Evolutionary conservation across 1,139 yeast genomes (phyloP).

Genomic region (Pichia sp.): DNA sequence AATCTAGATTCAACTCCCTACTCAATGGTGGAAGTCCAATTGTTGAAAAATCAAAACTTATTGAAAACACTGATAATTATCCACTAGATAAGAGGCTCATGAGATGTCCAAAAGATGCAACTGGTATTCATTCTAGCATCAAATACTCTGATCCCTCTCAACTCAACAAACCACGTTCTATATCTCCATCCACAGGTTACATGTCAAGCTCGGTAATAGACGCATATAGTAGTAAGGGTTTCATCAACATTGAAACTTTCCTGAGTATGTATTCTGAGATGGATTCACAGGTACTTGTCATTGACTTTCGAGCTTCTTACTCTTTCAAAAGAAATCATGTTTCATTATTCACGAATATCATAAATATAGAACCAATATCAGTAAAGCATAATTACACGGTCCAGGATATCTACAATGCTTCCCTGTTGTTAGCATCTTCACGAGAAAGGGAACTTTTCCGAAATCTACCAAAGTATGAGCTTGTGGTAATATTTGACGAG

Average conservation of each 20-base stretch:
- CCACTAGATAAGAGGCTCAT: too few species aligned
- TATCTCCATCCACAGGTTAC: slow-evolving; percentile 6
- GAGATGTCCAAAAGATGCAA: background rate
- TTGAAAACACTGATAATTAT: slow-evolving; percentile 4
- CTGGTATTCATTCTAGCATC: too few species aligned
- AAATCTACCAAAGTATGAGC: slow-evolving; percentile 42
- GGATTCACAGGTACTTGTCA: slow-evolving; percentile 32
- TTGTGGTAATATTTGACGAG: slow-evolving; percentile 48
- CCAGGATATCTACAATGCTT: slow-evolving; percentile 29
- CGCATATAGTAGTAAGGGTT: slow-evolving; percentile 1
- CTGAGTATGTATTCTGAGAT: slow-evolving; percentile 17
- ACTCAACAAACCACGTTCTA: slow-evolving; percentile 9
- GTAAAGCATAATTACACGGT: slow-evolving; percentile 31
- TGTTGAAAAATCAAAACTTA: slow-evolving; percentile 10
- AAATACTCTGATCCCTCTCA: too few species aligned
- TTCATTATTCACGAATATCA: slow-evolving; percentile 36
- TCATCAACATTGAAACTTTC: slow-evolving; percentile 19
- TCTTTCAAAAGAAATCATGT: slow-evolving; percentile 50
- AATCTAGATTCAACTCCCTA: slow-evolving; percentile 10
- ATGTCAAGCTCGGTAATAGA: slow-evolving; percentile 1
- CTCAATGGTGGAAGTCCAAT: slow-evolving; percentile 11
- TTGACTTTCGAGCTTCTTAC: slow-evolving; percentile 49
- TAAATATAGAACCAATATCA: slow-evolving; percentile 53
- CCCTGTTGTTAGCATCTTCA: slow-evolving; percentile 29
- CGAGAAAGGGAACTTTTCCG: slow-evolving; percentile 36